Evolutionary conservation across 2,329 filamentous ascomycete species (phyloP).

Genomic region (Chrysosphaeria jannelii): DNA sequence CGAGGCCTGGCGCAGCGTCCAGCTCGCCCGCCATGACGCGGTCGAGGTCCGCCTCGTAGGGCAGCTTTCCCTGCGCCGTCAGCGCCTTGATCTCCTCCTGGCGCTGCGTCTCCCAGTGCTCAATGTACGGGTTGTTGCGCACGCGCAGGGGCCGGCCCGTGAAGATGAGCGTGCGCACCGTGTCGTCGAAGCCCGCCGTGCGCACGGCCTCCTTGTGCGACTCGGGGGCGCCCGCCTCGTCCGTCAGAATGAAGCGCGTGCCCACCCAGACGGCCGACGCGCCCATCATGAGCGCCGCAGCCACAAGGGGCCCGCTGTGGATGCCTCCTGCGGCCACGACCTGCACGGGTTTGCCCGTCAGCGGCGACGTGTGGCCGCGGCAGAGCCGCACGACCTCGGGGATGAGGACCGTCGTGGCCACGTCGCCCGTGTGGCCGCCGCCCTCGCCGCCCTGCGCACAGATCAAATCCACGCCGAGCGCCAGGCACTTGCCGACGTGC

Average conservation of each 20-base stretch:
- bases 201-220: slow-evolving; percentile 86
- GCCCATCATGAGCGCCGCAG: slow-evolving; percentile 74
- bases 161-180: slow-evolving; percentile 92
- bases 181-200: slow-evolving; percentile 82
- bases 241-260: slow-evolving; percentile 75
- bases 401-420: slow-evolving; percentile 76
- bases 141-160: slow-evolving; percentile 86
- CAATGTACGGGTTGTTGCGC: slow-evolving; percentile 75
- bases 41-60: slow-evolving; percentile 84
- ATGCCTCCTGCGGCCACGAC: slow-evolving; percentile 85
- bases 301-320: slow-evolving; percentile 72
- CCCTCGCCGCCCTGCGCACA: slow-evolving; percentile 96
- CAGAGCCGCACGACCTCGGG: slow-evolving; percentile 64
- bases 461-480: slow-evolving; percentile 80
- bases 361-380: slow-evolving; percentile 53
- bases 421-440: slow-evolving; percentile 83
- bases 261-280: slow-evolving; percentile 87
- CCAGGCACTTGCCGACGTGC: slow-evolving; percentile 89
- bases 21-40: slow-evolving; percentile 35
- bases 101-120: slow-evolving; percentile 89
- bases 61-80: slow-evolving; percentile 64
- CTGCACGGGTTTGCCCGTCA: slow-evolving; percentile 68
- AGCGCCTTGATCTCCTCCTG: slow-evolving; percentile 73
- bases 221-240: slow-evolving; percentile 82
- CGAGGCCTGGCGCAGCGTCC: slow-evolving; percentile 27